phyloP scores from a whole-genome alignment of 495 filamentous ascomycete genomes.

The Astrocystis sublimbata region DNA sequence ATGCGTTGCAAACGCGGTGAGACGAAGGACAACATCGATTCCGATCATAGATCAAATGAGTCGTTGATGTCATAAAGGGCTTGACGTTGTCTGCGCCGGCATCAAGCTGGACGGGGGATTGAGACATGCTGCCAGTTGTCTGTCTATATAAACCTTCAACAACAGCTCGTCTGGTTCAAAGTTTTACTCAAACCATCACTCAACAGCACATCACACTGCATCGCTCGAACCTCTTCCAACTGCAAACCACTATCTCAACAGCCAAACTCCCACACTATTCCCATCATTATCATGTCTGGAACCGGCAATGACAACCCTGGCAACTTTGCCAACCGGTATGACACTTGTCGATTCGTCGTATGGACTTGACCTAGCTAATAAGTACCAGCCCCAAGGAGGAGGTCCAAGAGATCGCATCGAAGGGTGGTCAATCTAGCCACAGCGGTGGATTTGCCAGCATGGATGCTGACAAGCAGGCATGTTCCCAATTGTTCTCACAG shows the following conservation, averaged over 20 bases:
- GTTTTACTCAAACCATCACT: background rate
- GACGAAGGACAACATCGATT: background rate
- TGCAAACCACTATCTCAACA: background rate
- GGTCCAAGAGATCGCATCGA: conserved; percentile 53
- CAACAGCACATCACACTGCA: background rate
- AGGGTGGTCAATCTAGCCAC: conserved; percentile 49
- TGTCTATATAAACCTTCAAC: background rate
- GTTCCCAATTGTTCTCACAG: background rate
- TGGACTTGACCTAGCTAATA: background rate
- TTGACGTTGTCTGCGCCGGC: background rate
- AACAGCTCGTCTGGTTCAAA: background rate
- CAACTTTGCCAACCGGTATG: conserved; percentile 12
- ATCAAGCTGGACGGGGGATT: background rate
- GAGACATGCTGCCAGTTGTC: background rate
- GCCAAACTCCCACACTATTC: background rate
- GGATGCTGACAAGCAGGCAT: conserved; percentile 50
- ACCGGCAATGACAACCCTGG: conserved; percentile 5
- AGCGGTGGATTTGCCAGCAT: conserved; percentile 40
- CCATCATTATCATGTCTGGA: background rate
- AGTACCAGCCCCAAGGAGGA: conserved; percentile 50
- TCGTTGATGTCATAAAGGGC: background rate
- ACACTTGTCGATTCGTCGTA: no score
- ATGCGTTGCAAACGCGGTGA: background rate
- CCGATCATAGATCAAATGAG: background rate
- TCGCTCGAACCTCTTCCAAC: background rate